Base-by-base conservation (phyloP, 768 basidiomycete genomes). In the Boletus fagicola region DNA sequence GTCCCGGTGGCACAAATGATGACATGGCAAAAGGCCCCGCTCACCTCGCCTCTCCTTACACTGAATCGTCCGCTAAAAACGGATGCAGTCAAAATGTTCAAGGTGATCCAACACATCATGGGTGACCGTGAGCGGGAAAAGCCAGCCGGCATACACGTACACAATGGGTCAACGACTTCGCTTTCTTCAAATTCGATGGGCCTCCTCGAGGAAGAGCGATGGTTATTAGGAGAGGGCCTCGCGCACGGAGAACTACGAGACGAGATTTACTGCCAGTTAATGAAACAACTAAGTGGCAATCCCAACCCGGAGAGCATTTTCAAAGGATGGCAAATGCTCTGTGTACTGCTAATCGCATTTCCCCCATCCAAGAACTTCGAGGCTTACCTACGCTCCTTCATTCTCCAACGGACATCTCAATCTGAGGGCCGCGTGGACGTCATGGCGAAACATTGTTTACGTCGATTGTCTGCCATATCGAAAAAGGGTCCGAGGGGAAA, bases 301-400 rank as follows among this genome's bases (percentile, higher is more conserved):
- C 85, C 92, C 11, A 86, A 80, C 70, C 76, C 86, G 86, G 90
- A 94, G 67, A 89, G 92, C 66, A 69, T 84, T 33, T 93, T 97
- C 76, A 88, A 87, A 67, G 95, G 94, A 26, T 97, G 94, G 90
- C 95, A 97, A 67, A 76, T 97, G 48, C 75, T 96, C 44, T 96
- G 92, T 68, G 93, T 98, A 3, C 77, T 94, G 28, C 78, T 94
- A n/a, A 83, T 91, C 53, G 90, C 92, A 3, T 98, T 98, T 70
- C 91, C 92, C 5, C 94, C 95, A 1, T 94, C 92, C 11, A 94
- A 93, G 75, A 88, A 94, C 69, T 94, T 96, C 64, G 93, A 94
- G 68, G 79, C 85, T 1, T 92, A 92, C 71, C 80, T 96, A 11
- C 83, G 81, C 30, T 78, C 80, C n/a, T 96, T 94, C 74, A 83